A percentile compares a stretch with the other conserved stretches of the same genome.
Conservation (phyloP, 495 filamentous ascomycete species). For the Hyaloscypha hepaticicola region DNA sequence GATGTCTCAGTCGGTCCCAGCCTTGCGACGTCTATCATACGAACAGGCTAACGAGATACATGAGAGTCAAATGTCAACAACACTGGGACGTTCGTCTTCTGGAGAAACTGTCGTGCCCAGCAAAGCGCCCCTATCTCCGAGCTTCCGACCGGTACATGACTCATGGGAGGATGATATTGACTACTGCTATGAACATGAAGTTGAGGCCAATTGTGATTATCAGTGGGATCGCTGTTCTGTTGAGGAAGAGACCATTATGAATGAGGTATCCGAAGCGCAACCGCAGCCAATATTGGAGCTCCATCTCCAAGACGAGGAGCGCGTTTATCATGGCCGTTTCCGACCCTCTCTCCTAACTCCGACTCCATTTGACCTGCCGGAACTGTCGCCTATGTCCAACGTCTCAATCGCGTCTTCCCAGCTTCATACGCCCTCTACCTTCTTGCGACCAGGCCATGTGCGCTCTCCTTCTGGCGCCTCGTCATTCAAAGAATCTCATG, state of each 20-base stretch:
- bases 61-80: conserved; percentile 11
- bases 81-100: conserved; percentile 13
- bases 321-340: conserved; percentile 30
- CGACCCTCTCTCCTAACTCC: conserved; percentile 41
- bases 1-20: conserved; percentile 29
- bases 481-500: conserved; percentile 55
- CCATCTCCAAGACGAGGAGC: conserved; percentile 28
- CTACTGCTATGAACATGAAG: conserved; percentile 88
- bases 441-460: conserved; percentile 28
- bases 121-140: conserved; percentile 11
- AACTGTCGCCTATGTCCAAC: conserved; percentile 36
- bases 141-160: conserved; percentile 33
- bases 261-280: conserved; percentile 27
- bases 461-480: conserved; percentile 44
- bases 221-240: conserved; percentile 65
- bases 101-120: neutral
- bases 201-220: conserved; percentile 87
- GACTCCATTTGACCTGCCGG: conserved; percentile 44
- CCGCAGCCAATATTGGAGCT: conserved; percentile 20
- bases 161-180: conserved; percentile 95
- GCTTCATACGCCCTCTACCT: conserved; percentile 25
- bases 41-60: conserved; percentile 10
- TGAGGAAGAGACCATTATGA: conserved; percentile 29
- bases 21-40: conserved; percentile 18
- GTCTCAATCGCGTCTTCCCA: conserved; percentile 19